phyloP scores from a whole-genome alignment of 345 rosid species.

The Triadica sebifera region DNA sequence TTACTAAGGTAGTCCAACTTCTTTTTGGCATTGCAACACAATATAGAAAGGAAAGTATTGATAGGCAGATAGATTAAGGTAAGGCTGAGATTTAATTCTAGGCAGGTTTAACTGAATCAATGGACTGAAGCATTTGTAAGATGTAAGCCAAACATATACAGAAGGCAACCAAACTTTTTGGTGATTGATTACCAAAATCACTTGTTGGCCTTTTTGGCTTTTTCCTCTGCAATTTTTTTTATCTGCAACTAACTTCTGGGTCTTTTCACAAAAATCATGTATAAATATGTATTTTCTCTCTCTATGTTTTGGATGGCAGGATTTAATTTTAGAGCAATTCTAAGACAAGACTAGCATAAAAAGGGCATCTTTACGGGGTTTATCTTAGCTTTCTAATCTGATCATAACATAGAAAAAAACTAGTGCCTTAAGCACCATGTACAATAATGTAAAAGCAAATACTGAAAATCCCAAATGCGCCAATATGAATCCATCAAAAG shows the following conservation, averaged over 20 bases:
- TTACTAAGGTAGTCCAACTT: not conserved
- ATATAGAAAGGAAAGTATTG: not conserved
- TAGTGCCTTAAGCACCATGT: not conserved
- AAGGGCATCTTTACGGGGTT: not conserved
- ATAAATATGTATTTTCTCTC: not conserved
- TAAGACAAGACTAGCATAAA: not conserved
- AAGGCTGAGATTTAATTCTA: conserved; percentile 31
- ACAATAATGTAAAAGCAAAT: not conserved
- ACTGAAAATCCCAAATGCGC: not conserved
- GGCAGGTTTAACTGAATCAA: conserved; percentile 1
- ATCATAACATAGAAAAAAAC: not conserved
- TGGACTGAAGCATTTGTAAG: conserved; percentile 25
- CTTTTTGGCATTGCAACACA: conserved; percentile 8
- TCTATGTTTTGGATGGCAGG: conserved; percentile 3
- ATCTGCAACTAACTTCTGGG: not conserved
- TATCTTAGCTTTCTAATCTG: conserved; percentile 6
- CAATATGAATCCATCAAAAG: not conserved
- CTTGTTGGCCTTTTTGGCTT: conserved; percentile 25
- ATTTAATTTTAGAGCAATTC: not conserved
- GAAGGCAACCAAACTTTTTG: conserved; percentile 24
- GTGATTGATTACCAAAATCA: conserved; percentile 13
- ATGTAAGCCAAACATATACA: conserved; percentile 30
- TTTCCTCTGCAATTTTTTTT: conserved; percentile 7
- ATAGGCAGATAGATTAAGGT: not conserved
- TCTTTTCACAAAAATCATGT: conserved; percentile 7